phyloP scores from a whole-genome alignment of 768 basidiomycete genomes.

The Favolaschia claudopus region DNA sequence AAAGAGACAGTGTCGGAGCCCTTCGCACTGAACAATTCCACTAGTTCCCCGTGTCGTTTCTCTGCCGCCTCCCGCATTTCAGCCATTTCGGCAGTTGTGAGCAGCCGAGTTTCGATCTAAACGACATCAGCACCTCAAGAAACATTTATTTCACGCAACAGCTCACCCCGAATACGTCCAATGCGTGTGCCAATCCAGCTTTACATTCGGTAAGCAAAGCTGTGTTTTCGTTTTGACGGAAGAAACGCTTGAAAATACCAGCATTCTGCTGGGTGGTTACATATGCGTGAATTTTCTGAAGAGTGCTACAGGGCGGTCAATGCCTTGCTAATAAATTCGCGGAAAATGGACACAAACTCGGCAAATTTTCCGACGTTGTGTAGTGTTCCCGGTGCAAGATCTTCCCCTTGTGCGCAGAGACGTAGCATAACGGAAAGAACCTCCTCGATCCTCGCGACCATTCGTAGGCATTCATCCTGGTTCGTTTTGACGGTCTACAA shows the following conservation, averaged over 20 bases:
- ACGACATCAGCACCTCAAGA: background rate
- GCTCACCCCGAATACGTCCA: constrained; percentile 12
- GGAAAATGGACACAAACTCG: background rate
- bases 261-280: constrained; percentile 6
- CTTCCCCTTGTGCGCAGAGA: background rate
- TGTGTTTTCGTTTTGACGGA: constrained; percentile 12
- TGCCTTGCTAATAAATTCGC: background rate
- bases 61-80: constrained; percentile 1
- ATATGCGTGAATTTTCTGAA: constrained; percentile 17
- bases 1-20: background rate
- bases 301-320: constrained; percentile 9
- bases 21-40: background rate
- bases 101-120: background rate
- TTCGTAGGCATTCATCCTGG: constrained; percentile 9
- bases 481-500: constrained; percentile 7
- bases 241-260: constrained; percentile 2
- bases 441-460: constrained; percentile 6
- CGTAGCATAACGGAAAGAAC: constrained; percentile 10
- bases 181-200: constrained; percentile 5
- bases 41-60: constrained; percentile 3
- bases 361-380: constrained; percentile 12
- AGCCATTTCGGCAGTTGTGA: background rate
- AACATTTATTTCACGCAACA: no score
- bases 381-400: constrained; percentile 2
- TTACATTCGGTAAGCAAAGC: constrained; percentile 9